Base-by-base conservation (phyloP, 495 filamentous ascomycete genomes). In the Annulohypoxylon nitens region DNA sequence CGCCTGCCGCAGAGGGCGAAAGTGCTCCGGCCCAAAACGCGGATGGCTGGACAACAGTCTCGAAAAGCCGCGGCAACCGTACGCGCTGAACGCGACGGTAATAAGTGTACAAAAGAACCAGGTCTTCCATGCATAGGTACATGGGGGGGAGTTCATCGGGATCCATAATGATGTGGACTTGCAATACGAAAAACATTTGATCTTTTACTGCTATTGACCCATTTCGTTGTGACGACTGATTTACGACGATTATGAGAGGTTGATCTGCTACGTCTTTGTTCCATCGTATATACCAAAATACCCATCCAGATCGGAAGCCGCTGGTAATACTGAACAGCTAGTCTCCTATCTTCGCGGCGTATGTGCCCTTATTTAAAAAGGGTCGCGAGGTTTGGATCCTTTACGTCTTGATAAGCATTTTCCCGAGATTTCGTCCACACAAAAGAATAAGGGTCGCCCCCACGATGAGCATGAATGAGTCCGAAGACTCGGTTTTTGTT, bases 11-110 rank as follows among this genome's bases (percentile, higher is more conserved):
- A 14, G 73, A 75, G 18, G 70, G 51, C 10, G 72, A 79, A 23
- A 23, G 26, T 30, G 50, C 50, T 8, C 73, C 73, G 33, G 67
- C 75, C 25, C 70, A 81, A 66, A 90, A 93, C 65, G 90, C 90
- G 25, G 92, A 93, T 72, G 91, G 91, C 68, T 93, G 92, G 91
- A 94, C 91, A 78, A 93, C 91, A 11, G 91, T 94, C 50, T 71
- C 87, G 26, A 86, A 86, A 71, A 79, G 83, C 30, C 83, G 86
- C 70, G 79, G 81, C 36, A 68, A 74, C 41, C 54, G 75, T 70
- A 70, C 76, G 45, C 81, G 81, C 41, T 71, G n/a, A 53, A 53
- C 30, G 53, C 55, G 55, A 18, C 50, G 33, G 23, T 14, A 41
- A 53, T 64, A 50, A 65, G 33, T 76, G 74, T 76, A 76, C 50